Percentiles rank a stretch among this genome's conserved stretches.
These are phyloP conservation scores for Saccharomyces mikatae DNA, from an alignment of 805 yeast genomes.

Conservation along the genomic window DNA sequence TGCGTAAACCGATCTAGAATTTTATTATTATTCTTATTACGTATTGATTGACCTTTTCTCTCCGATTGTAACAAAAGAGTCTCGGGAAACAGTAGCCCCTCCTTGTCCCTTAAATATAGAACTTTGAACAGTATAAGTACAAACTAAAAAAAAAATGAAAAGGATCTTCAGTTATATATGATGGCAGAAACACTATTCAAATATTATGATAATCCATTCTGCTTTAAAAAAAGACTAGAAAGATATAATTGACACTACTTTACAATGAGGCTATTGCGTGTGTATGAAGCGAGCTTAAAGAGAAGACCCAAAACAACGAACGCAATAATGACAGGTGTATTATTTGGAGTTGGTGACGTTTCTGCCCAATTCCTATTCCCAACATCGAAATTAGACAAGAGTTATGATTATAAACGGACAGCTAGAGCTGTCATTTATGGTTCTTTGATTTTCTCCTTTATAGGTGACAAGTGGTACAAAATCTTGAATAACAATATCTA, in stretches of 20 bases:
- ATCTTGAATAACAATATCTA: slow-evolving; percentile 37
- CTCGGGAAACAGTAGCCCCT: background rate
- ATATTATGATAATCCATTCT: background rate
- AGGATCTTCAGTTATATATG: background rate
- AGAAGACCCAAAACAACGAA: slow-evolving; percentile 47
- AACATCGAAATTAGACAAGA: slow-evolving; percentile 6
- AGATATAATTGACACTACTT: background rate
- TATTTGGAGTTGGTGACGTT: slow-evolving; percentile 69
- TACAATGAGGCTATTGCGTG: slow-evolving; percentile 7
- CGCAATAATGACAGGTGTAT: slow-evolving; percentile 46
- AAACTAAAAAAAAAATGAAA: background rate
- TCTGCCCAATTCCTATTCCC: slow-evolving; percentile 57
- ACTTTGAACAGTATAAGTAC: background rate
- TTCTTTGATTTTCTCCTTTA: slow-evolving; percentile 62
- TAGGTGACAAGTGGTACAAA: slow-evolving; percentile 66
- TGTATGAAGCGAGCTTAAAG: slow-evolving; percentile 25
- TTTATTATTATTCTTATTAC: background rate
- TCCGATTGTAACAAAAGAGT: background rate
- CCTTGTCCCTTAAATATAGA: background rate
- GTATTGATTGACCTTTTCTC: background rate
- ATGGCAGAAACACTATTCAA: background rate
- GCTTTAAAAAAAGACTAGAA: background rate
- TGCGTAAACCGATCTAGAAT: background rate
- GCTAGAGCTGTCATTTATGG: slow-evolving; percentile 64
- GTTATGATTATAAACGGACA: slow-evolving; percentile 49